phyloP scores from a whole-genome alignment of 352 stramenopile genomes.

The Phytophthora quininea region DNA sequence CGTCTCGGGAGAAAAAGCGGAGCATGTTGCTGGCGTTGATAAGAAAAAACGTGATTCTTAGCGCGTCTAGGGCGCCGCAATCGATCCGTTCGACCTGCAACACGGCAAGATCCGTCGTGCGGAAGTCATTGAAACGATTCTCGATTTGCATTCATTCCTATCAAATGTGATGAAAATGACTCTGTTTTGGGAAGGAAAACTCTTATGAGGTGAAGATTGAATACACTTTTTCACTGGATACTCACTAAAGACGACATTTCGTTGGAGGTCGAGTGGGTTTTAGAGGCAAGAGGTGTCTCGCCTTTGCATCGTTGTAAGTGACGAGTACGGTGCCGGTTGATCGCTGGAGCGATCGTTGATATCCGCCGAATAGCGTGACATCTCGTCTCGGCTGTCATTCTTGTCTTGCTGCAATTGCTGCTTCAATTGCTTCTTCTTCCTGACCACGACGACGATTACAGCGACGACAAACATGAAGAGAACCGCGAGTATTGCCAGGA shows the following conservation, averaged over 20 bases:
- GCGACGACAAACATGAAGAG: slow-evolving; percentile 19
- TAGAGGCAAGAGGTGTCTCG: slow-evolving; percentile 9
- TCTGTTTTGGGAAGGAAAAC: too few relatives aligned
- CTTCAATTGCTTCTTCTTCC: slow-evolving; percentile 28
- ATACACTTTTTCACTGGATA: too few relatives aligned
- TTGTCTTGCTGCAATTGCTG: slow-evolving; percentile 26
- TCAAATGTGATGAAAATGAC: too few relatives aligned
- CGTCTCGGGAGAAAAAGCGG: background rate
- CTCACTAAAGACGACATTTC: too few relatives aligned
- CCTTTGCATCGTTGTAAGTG: slow-evolving; percentile 14
- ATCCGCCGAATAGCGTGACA: slow-evolving; percentile 14
- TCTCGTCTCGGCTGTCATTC: background rate
- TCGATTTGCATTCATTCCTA: too few relatives aligned
- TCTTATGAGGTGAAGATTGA: too few relatives aligned
- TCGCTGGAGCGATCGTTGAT: slow-evolving; percentile 16
- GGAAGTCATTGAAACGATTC: too few relatives aligned
- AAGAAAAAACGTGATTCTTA: background rate
- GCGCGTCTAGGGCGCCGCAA: background rate
- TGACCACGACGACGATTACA: slow-evolving; percentile 22
- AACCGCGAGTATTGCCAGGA: slow-evolving; percentile 19
- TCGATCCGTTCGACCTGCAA: background rate
- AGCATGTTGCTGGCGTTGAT: background rate
- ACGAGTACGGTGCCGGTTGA: background rate
- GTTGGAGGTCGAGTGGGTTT: background rate
- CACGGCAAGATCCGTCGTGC: background rate